A percentile compares a stretch with the other conserved stretches of the same genome.
phyloP scores from a whole-genome alignment of 2,329 filamentous ascomycete genomes.

The Talaromyces funiculosus region DNA sequence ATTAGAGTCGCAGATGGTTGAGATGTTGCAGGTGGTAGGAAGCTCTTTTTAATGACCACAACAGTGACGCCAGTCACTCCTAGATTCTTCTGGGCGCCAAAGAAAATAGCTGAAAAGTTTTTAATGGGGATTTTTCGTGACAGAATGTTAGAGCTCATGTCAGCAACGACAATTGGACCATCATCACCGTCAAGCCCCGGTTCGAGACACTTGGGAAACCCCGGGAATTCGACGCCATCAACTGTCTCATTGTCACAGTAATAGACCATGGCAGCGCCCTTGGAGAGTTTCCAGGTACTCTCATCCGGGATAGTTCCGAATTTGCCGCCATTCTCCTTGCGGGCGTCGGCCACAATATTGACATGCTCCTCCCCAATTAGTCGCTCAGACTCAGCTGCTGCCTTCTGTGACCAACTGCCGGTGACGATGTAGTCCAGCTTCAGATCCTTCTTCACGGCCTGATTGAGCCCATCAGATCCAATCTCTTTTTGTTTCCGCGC shows the following conservation, averaged over 20 bases:
- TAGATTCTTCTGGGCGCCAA: conserved; percentile 88
- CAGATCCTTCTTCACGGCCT: conserved; percentile 63
- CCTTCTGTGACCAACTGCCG: conserved; percentile 86
- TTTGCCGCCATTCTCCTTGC: conserved; percentile 65
- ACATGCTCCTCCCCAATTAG: conserved; percentile 69
- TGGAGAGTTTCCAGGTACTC: conserved; percentile 65
- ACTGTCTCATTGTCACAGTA: conserved; percentile 87
- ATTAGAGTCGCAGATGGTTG: not conserved
- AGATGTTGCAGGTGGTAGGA: conserved; percentile 64
- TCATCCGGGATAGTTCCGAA: conserved; percentile 79
- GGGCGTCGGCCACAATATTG: conserved; percentile 67
- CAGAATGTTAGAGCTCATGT: conserved; percentile 94
- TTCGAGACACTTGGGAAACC: conserved; percentile 61
- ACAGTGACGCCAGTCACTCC: conserved; percentile 82
- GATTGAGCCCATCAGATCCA: conserved; percentile 55
- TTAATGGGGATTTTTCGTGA: conserved; percentile 12
- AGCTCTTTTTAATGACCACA: conserved; percentile 72
- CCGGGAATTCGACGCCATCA: conserved; percentile 84
- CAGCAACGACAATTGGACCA: conserved; percentile 73
- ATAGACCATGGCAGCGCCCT: conserved; percentile 68
- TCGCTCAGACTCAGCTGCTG: conserved; percentile 72
- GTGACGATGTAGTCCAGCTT: conserved; percentile 87
- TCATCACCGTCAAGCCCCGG: conserved; percentile 54
- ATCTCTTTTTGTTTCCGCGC: conserved; percentile 56
- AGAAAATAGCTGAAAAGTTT: conserved; percentile 10